A percentile compares a stretch with the other conserved stretches of the same genome.
phyloP scores from a whole-genome alignment of 2,329 filamentous ascomycete genomes.

The Ophiostoma ulmi region DNA sequence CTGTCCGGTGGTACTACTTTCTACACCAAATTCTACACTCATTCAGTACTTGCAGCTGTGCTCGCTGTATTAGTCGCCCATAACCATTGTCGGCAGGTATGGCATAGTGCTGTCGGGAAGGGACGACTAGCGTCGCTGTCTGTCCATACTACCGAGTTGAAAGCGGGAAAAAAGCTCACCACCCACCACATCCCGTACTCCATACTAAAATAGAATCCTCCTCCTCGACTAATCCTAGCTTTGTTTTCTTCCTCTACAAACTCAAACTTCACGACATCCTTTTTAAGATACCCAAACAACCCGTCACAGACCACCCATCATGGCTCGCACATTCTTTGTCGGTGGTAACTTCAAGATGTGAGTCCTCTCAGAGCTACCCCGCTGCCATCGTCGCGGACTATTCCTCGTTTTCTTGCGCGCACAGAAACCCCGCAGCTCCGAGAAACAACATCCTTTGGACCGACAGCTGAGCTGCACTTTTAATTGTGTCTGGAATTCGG shows the following conservation, averaged over 20 bases:
- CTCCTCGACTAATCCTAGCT: not conserved
- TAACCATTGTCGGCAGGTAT: slow-evolving; percentile 2
- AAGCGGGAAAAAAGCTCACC: slow-evolving; percentile 24
- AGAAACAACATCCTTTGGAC: slow-evolving; percentile 26
- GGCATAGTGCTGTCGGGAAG: slow-evolving; percentile 17
- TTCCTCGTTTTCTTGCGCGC: slow-evolving; percentile 30
- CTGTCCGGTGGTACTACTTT: slow-evolving; percentile 7
- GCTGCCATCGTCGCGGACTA: slow-evolving; percentile 10
- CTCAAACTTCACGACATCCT: slow-evolving; percentile 8
- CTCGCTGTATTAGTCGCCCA: slow-evolving; percentile 14
- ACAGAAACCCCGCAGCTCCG: slow-evolving; percentile 30
- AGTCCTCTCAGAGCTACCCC: slow-evolving; percentile 34
- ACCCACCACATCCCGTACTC: slow-evolving; percentile 9
- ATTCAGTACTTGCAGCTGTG: slow-evolving; percentile 10
- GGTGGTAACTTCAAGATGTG: slow-evolving; percentile 99
- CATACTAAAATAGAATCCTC: not conserved
- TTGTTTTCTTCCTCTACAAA: not conserved
- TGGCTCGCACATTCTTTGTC: slow-evolving; percentile 95
- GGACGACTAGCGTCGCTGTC: slow-evolving; percentile 17
- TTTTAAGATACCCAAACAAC: slow-evolving; percentile 11
- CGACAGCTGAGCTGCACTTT: not conserved
- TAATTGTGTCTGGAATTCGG: not conserved
- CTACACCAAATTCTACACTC: not conserved
- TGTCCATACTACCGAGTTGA: slow-evolving; percentile 3
- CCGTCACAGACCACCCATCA: slow-evolving; percentile 47